phyloP scores from a whole-genome alignment of 768 basidiomycete genomes.

The Agrocybe chaxingu region DNA sequence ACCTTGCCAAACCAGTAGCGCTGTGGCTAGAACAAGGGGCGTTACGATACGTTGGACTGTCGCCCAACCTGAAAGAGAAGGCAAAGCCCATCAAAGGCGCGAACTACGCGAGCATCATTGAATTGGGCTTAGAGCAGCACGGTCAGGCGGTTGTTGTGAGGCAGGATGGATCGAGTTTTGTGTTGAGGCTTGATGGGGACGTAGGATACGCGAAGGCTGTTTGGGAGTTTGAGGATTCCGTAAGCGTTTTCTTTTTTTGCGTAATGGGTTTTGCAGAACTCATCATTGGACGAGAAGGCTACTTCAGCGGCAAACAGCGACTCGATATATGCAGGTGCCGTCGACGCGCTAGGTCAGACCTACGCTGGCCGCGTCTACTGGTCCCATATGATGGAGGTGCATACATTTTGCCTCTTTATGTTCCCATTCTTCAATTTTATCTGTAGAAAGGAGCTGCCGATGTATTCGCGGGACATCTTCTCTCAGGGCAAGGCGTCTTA shows the following conservation, averaged over 20 bases:
- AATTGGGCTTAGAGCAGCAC: conserved; percentile 52
- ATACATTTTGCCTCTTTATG: conserved; percentile 1
- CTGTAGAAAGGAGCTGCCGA: conserved; percentile 56
- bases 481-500: conserved; percentile 35
- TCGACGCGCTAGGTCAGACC: conserved; percentile 45
- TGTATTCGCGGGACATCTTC: conserved; percentile 47
- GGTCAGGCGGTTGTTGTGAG: conserved; percentile 63
- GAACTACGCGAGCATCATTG: conserved; percentile 50
- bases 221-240: conserved; percentile 57
- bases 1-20: conserved; percentile 29
- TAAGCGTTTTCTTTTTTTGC: conserved; percentile 26
- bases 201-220: conserved; percentile 30
- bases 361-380: conserved; percentile 67
- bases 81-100: conserved; percentile 37
- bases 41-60: conserved; percentile 48
- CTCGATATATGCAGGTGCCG: conserved; percentile 56
- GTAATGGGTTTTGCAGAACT: neutral
- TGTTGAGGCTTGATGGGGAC: conserved; percentile 49
- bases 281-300: conserved; percentile 27
- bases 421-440: neutral
- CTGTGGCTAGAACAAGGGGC: conserved; percentile 53
- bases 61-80: conserved; percentile 48
- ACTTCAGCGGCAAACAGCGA: conserved; percentile 37
- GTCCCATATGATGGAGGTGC: conserved; percentile 54
- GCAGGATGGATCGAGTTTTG: conserved; percentile 51